Base-by-base conservation (phyloP, 768 basidiomycete species). In the Chalciporus piperatus region DNA sequence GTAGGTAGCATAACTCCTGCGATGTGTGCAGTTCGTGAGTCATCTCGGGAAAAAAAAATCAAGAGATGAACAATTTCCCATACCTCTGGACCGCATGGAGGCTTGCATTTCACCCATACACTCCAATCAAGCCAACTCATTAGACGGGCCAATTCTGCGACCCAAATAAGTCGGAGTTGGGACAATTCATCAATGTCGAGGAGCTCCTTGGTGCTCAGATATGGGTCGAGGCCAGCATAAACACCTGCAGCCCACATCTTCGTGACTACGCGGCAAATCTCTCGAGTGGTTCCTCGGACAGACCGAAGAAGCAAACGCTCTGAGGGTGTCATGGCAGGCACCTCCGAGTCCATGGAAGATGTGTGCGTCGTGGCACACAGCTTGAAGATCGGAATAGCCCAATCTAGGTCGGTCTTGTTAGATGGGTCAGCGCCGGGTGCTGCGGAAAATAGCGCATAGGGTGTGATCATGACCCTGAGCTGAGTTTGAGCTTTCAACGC, bases 1-100 rank as follows among this genome's bases (percentile, higher is more conserved):
- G 61, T 16, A 68, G 42, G 25, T 61, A 66, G 22, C 66, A 67
- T 28, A 59, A 58, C 32, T 66, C 64, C 67, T 67, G 9, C 13
- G 3, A 3, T 27, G 27, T 7, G 27, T 3, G 27, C 27, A 27
- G 27, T 27, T 27, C 27, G 27, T 27, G 27, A 27, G 27, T 27
- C 27, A 27, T 27, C 27, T 1, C 27, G 27, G 27, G n/a, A n/a
- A n/a, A 22, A 27, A 9, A 27, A 9, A 27, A 9, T 27, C 27
- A 9, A 27, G 22, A 27, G 3, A 7, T 9, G 27, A 27, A 27
- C 27, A 27, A 27, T 6, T 27, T 9, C 6, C 1, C 50, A 37
- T 27, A 59, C 55, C 45, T 59, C 52, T 3, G 52, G 42, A 23
- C 50, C 37, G 46, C 59, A 61, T 8, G 23, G 43, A 16, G 61